Base-by-base conservation (phyloP, 768 basidiomycete species). In the Mycena galericulata region DNA sequence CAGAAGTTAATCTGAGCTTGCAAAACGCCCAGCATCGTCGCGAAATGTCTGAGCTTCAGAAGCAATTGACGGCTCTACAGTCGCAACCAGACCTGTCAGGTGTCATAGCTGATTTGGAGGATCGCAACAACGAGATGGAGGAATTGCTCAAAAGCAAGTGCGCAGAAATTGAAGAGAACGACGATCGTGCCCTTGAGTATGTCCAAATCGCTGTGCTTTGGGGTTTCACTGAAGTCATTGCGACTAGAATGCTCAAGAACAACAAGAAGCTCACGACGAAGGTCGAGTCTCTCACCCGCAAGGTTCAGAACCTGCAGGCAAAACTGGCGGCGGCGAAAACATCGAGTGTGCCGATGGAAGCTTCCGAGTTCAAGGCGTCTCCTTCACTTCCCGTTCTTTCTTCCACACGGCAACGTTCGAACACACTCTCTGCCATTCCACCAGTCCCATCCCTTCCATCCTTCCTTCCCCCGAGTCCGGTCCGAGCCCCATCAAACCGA, bases 111-210 rank as follows among this genome's bases (percentile, higher is more conserved):
- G 89, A 91, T 63, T 81, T 94, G 40, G 86, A 90, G 74, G 91
- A 92, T 74, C 88, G 86, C 70, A 92, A 90, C 72, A 85, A 81
- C 38, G 92, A 94, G 75, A 90, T 94, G 89, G 93, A 95, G 71
- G 88, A 89, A 49, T 80, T 93, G 47, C 79, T 95, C 47, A 84
- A 84, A 63, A 82, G 79, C 46, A 95, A 94, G 77, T 92, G 90
- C 67, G 77, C 83, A 17, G 93, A 95, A 79, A 93, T 95, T 62
- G 93, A 95, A 75, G 92, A 91, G 72, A 92, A 95, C 62, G 93
- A 95, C 72, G 94, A 95, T 74, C 88, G 88, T 38, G 88, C 89
- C 57, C 87, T 95, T 67, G 91, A 91, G 93, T 95, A 79, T 72
- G 91, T 83, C 18, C 34, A 20, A 68, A 69, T 30, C 12, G 41